Evolutionary conservation across 441 rosid genomes (phyloP).

Genomic region (Jatropha multifida): DNA sequence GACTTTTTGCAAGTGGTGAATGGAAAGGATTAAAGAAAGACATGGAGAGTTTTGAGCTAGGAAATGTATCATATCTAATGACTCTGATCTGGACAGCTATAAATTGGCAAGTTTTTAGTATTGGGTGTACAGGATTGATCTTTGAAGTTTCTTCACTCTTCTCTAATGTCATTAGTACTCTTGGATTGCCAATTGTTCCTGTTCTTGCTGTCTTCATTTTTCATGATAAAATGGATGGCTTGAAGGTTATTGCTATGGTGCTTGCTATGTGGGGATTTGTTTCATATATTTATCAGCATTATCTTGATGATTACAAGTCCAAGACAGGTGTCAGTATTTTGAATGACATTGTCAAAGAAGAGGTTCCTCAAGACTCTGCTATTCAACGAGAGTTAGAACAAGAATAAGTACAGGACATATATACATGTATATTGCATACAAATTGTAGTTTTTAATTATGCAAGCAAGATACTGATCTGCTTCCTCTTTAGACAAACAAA

Average conservation of each 20-base stretch:
- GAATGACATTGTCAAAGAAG: neutral
- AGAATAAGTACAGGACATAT: neutral
- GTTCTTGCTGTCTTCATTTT: constrained; percentile 46
- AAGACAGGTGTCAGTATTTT: neutral
- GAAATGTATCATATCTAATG: constrained; percentile 43
- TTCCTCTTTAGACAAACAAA: too few relatives aligned
- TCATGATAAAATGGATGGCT: constrained; percentile 46
- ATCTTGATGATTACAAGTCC: constrained; percentile 33
- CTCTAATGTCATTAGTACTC: constrained; percentile 48
- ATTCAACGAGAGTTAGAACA: neutral
- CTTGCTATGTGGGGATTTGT: constrained; percentile 54
- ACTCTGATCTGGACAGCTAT: constrained; percentile 46
- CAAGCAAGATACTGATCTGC: too few relatives aligned
- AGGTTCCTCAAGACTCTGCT: neutral
- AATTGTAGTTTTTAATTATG: too few relatives aligned
- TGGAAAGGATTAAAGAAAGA: constrained; percentile 41
- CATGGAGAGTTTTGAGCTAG: constrained; percentile 37
- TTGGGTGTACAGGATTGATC: constrained; percentile 48
- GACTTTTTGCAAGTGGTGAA: constrained; percentile 55
- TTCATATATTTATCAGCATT: constrained; percentile 56
- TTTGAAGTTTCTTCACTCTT: constrained; percentile 53
- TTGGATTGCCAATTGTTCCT: constrained; percentile 47
- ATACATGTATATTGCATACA: too few relatives aligned
- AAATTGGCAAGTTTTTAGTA: constrained; percentile 42
- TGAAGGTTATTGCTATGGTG: constrained; percentile 44